Conservation (phyloP, 257 asterid genomes). For the Galeopsis tetrahit region DNA sequence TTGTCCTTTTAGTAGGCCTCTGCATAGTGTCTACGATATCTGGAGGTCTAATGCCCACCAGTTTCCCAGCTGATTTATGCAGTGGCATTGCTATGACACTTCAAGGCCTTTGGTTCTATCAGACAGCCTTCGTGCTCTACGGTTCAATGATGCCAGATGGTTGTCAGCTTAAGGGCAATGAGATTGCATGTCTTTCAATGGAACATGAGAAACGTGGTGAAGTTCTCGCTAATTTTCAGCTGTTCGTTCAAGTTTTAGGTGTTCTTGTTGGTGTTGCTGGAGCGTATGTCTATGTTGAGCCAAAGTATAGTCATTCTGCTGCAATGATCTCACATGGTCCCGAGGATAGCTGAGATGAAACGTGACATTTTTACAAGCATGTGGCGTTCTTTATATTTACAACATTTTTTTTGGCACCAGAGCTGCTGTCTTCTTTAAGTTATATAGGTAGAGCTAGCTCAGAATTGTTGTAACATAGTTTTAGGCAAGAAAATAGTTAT, state of each 20-base stretch:
- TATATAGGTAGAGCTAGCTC: background rate
- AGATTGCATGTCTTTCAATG: constrained; percentile 55
- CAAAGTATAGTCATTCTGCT: constrained; percentile 36
- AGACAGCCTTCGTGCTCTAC: constrained; percentile 91
- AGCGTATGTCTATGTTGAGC: constrained; percentile 58
- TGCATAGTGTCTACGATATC: constrained; percentile 67
- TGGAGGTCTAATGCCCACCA: constrained; percentile 85
- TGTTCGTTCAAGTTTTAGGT: constrained; percentile 59
- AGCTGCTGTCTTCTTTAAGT: background rate
- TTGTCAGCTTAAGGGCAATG: constrained; percentile 60
- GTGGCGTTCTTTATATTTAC: background rate
- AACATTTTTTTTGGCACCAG: background rate
- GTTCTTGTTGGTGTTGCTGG: constrained; percentile 62
- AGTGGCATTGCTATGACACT: constrained; percentile 76
- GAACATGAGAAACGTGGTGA: constrained; percentile 69
- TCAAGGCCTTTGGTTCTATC: constrained; percentile 99
- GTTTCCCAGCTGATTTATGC: constrained; percentile 76
- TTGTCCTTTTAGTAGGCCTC: constrained; percentile 81
- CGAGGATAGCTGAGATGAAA: constrained; percentile 43
- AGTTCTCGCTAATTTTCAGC: constrained; percentile 79
- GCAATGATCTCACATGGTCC: constrained; percentile 27
- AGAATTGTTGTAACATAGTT: background rate
- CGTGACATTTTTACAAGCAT: background rate
- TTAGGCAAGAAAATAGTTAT: background rate
- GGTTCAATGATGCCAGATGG: constrained; percentile 96